A percentile compares a stretch with the other conserved stretches of the same genome.
Evolutionary conservation across 2,329 filamentous ascomycete genomes (phyloP).

Genomic region (Venturia oleaginea): DNA sequence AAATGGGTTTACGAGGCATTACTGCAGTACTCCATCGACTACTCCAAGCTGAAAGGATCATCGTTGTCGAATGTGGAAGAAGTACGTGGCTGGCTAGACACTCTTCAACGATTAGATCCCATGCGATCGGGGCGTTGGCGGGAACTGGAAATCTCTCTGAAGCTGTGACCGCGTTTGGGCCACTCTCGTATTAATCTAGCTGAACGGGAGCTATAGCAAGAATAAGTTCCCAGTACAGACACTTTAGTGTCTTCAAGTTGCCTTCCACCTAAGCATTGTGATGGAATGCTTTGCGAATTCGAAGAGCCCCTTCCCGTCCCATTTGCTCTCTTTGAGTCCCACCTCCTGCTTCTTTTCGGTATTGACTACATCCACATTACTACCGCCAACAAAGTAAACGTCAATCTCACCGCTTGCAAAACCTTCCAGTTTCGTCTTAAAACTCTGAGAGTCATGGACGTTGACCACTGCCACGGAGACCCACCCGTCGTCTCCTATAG

Average conservation of each 20-base stretch:
- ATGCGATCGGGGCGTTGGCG: conserved; percentile 67
- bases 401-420: conserved; percentile 41
- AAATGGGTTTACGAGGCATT: conserved; percentile 90
- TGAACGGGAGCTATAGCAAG: background rate
- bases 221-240: background rate
- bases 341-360: conserved; percentile 55
- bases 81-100: conserved; percentile 47
- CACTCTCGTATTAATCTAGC: background rate
- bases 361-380: conserved; percentile 50
- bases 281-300: conserved; percentile 62
- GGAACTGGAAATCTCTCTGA: conserved; percentile 50
- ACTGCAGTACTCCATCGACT: conserved; percentile 62
- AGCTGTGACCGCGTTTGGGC: conserved; percentile 22
- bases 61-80: conserved; percentile 35
- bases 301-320: conserved; percentile 54
- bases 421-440: conserved; percentile 52
- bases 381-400: conserved; percentile 55
- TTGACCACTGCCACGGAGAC: conserved; percentile 67
- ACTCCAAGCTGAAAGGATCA: conserved; percentile 39
- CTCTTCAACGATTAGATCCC: conserved; percentile 62
- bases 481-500: conserved; percentile 49
- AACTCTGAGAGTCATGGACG: conserved; percentile 50
- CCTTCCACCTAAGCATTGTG: conserved; percentile 45
- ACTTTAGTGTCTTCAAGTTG: background rate
- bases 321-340: conserved; percentile 49